Conservation (phyloP, 257 asterid genomes). For the Cordia subcordata region DNA sequence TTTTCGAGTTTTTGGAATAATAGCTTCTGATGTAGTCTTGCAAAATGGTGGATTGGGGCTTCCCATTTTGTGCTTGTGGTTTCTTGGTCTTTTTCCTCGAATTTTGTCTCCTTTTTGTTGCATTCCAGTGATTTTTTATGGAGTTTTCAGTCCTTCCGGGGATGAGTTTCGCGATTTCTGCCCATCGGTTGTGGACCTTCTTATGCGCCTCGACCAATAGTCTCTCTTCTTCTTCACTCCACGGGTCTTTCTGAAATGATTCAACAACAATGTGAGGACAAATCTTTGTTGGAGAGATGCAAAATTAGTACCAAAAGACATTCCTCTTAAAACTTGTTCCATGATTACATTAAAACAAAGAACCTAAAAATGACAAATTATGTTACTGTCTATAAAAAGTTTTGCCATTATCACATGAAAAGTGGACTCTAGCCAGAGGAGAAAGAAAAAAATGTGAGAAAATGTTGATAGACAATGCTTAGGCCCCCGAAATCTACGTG, state of each 20-base stretch:
- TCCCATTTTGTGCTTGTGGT: conserved; percentile 14
- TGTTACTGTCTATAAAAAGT: conserved; percentile 20
- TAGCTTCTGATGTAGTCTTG: conserved; percentile 51
- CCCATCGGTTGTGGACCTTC: conserved; percentile 63
- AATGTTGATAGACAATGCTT: not conserved
- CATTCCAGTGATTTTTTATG: conserved; percentile 87
- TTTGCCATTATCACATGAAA: conserved; percentile 22
- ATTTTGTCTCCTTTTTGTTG: conserved; percentile 52
- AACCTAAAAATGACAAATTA: conserved; percentile 11
- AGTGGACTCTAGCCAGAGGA: not conserved
- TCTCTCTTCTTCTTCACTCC: conserved; percentile 76
- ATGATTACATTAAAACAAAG: no score
- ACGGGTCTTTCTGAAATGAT: conserved; percentile 44
- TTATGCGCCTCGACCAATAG: conserved; percentile 49
- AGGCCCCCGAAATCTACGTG: not conserved
- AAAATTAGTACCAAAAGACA: no score
- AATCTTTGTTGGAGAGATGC: not conserved
- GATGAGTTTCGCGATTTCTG: conserved; percentile 60
- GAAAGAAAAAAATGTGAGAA: conserved; percentile 10
- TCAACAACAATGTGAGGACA: not conserved
- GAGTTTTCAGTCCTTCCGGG: conserved; percentile 80
- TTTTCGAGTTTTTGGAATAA: conserved; percentile 6
- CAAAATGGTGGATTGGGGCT: conserved; percentile 31
- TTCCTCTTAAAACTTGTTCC: no score
- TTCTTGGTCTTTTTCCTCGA: conserved; percentile 40